phyloP scores from a whole-genome alignment of 495 filamentous ascomycete genomes.

The Talaromyces trachyspermus region DNA sequence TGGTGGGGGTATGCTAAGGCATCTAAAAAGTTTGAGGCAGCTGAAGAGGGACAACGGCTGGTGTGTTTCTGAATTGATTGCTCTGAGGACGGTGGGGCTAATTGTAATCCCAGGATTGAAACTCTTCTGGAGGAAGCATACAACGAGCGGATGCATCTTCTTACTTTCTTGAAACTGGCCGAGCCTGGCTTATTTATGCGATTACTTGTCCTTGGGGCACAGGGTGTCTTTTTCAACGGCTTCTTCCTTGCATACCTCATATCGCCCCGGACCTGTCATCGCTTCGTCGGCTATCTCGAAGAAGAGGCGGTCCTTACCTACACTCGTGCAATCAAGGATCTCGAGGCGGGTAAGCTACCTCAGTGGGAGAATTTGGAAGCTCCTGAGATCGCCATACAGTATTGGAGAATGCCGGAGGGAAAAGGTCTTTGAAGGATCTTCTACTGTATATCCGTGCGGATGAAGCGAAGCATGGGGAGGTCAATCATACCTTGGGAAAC shows the following conservation, averaged over 20 bases:
- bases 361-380: conserved; percentile 73
- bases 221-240: conserved; percentile 88
- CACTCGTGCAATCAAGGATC: conserved; percentile 73
- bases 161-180: conserved; percentile 89
- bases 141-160: conserved; percentile 94
- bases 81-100: neutral
- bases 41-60: conserved; percentile 94
- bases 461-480: conserved; percentile 91
- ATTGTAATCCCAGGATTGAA: no score
- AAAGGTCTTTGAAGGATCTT: conserved; percentile 76
- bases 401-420: conserved; percentile 90
- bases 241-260: conserved; percentile 87
- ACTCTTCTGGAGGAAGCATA: conserved; percentile 88
- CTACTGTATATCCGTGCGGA: conserved; percentile 86
- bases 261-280: conserved; percentile 82
- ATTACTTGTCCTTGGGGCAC: conserved; percentile 72
- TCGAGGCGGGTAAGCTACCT: conserved; percentile 76
- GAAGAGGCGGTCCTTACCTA: conserved; percentile 97
- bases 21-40: conserved; percentile 71
- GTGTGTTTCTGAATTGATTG: conserved; percentile 27
- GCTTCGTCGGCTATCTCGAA: conserved; percentile 94
- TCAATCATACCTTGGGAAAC: conserved; percentile 91
- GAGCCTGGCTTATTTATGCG: conserved; percentile 88
- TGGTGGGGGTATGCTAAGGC: conserved; percentile 90
- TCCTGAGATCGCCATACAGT: conserved; percentile 82